These are phyloP conservation scores for Pulveroboletus ravenelii DNA, from an alignment of 768 basidiomycete genomes.

Conservation along the genomic window DNA sequence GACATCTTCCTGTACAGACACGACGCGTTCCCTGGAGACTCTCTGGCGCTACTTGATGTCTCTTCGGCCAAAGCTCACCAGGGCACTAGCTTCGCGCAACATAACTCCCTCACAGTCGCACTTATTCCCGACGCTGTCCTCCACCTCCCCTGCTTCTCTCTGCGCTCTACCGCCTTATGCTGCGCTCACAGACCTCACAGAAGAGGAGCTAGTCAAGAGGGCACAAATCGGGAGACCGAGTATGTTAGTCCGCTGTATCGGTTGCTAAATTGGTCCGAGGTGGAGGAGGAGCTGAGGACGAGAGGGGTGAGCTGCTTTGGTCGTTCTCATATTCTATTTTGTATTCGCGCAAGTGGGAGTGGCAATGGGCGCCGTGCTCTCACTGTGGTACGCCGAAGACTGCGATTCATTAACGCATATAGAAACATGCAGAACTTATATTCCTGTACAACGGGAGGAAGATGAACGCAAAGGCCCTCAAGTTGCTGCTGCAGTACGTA, in stretches of 20 bases:
- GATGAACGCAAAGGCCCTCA: constrained; percentile 88
- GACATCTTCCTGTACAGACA: constrained; percentile 36
- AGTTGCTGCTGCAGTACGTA: constrained; percentile 77
- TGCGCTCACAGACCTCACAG: constrained; percentile 64
- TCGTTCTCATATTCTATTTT: neutral
- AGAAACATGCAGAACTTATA: constrained; percentile 91
- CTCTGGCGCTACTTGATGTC: constrained; percentile 86
- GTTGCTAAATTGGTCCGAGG: constrained; percentile 95
- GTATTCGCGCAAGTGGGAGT: neutral
- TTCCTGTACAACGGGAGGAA: constrained; percentile 92
- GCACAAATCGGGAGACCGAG: constrained; percentile 85
- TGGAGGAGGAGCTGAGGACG: constrained; percentile 74
- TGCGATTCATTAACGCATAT: neutral
- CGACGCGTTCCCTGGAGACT: constrained; percentile 75
- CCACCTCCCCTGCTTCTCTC: constrained; percentile 68
- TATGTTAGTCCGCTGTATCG: constrained; percentile 81
- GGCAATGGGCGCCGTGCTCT: neutral
- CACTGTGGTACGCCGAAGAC: neutral
- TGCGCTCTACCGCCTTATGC: constrained; percentile 67
- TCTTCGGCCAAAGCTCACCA: constrained; percentile 78
- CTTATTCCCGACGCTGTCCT: constrained; percentile 63
- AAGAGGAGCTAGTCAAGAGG: constrained; percentile 80
- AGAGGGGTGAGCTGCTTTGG: constrained; percentile 53
- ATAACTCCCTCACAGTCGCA: constrained; percentile 70
- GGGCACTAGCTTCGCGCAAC: constrained; percentile 65